A percentile compares a stretch with the other conserved stretches of the same genome.
Evolutionary conservation across 164 flowering plant species (phyloP).

Genomic region (Hamamelis virginiana): DNA sequence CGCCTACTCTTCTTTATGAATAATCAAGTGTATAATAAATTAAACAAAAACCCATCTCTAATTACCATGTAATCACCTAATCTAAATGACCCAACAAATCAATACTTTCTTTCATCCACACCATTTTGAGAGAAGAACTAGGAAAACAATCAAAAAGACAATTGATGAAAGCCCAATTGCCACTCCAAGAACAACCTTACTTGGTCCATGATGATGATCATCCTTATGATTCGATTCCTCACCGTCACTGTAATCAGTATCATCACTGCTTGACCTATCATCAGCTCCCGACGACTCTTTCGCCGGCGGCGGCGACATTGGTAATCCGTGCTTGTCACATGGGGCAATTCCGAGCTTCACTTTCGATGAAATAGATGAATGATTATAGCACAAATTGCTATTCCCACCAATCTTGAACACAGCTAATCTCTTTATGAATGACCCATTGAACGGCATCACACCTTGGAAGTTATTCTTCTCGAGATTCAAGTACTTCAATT

Average conservation of each 20-base stretch:
- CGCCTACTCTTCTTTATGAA: conserved; percentile 17
- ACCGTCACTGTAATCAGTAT: conserved; percentile 24
- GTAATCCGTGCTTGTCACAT: conserved; percentile 85
- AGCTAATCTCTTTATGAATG: conserved; percentile 53
- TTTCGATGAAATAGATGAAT: conserved; percentile 47
- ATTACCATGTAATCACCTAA: conserved; percentile 4
- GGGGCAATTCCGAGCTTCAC: conserved; percentile 89
- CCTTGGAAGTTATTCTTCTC: conserved; percentile 77
- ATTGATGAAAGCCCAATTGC: conserved; percentile 87
- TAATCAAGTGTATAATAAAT: conserved; percentile 10
- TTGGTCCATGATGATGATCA: conserved; percentile 64
- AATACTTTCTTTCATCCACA: conserved; percentile 43
- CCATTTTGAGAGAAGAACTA: conserved; percentile 68
- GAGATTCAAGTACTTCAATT: conserved; percentile 71
- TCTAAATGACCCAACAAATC: conserved; percentile 10
- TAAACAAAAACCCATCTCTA: conserved; percentile 12
- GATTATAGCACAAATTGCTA: conserved; percentile 77
- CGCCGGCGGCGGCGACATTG: conserved; percentile 68
- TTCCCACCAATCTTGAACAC: conserved; percentile 79
- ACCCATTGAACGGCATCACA: conserved; percentile 76
- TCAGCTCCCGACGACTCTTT: conserved; percentile 29
- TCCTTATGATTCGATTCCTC: conserved; percentile 25
- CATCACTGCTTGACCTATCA: conserved; percentile 19
- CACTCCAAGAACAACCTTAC: conserved; percentile 85
- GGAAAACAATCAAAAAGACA: conserved; percentile 78